Conservation (phyloP, 768 basidiomycete genomes). For the Macrolepiota dolichaula region DNA sequence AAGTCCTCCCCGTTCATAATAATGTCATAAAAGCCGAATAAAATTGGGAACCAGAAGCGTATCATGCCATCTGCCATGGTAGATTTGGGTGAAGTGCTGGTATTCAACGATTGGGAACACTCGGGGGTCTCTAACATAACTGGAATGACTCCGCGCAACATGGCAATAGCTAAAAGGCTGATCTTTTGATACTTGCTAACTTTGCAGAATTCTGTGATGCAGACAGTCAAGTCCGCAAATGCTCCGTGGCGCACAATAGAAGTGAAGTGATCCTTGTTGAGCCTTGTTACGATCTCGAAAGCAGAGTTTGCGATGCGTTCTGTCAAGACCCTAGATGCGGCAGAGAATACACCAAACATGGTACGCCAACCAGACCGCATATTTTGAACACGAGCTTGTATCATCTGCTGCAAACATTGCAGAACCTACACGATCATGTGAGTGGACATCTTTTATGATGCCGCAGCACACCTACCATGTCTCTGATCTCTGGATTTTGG, state of each 20-base stretch:
- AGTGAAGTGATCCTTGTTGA: slow-evolving; percentile 88
- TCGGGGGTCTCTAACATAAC: slow-evolving; percentile 87
- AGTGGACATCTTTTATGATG: not conserved
- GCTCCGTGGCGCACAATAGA: slow-evolving; percentile 92
- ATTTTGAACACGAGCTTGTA: slow-evolving; percentile 91
- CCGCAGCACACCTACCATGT: slow-evolving; percentile 64
- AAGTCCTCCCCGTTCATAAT: slow-evolving; percentile 99
- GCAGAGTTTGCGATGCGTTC: slow-evolving; percentile 92
- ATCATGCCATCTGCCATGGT: slow-evolving; percentile 82
- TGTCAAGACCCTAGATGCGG: slow-evolving; percentile 83
- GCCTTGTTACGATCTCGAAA: slow-evolving; percentile 90
- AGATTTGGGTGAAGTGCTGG: slow-evolving; percentile 17
- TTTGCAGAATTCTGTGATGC: slow-evolving; percentile 99
- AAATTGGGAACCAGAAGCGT: slow-evolving; percentile 93
- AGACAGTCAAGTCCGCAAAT: slow-evolving; percentile 94
- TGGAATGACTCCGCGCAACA: slow-evolving; percentile 91
- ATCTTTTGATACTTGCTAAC: slow-evolving; percentile 99
- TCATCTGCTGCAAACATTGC: slow-evolving; percentile 98
- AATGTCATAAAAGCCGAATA: slow-evolving; percentile 99
- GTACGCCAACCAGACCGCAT: slow-evolving; percentile 98
- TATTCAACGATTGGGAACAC: slow-evolving; percentile 29
- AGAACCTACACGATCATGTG: slow-evolving; percentile 56
- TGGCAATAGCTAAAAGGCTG: slow-evolving; percentile 91
- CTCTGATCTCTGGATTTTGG: slow-evolving; percentile 90
- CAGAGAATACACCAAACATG: slow-evolving; percentile 98